Conservation (phyloP, 331 rosid species). For the Quercus lobata region DNA sequence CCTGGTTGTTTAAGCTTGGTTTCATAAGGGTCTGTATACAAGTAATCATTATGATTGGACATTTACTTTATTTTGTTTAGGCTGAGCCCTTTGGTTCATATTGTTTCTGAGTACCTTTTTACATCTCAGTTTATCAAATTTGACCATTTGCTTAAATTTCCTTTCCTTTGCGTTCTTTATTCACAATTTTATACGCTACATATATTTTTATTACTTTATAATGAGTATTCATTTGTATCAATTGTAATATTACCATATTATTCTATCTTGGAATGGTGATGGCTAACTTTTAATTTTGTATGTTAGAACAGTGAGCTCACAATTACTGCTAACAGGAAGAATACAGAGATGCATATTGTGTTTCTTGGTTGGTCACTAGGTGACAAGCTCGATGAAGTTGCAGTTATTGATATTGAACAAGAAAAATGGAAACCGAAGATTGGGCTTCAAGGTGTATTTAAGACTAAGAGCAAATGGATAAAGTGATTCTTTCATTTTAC, state of each 20-base stretch:
- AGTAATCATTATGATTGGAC: neutral
- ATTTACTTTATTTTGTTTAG: neutral
- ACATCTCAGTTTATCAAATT: neutral
- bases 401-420: constrained; percentile 48
- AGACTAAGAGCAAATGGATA: neutral
- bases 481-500: neutral
- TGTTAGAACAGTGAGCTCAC: constrained; percentile 66
- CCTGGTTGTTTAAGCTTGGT: neutral
- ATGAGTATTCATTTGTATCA: neutral
- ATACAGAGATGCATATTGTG: constrained; percentile 55
- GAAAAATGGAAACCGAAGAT: constrained; percentile 74
- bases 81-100: neutral
- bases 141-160: neutral
- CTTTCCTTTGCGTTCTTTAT: neutral
- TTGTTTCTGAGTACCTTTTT: neutral
- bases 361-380: constrained; percentile 73
- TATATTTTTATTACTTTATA: neutral
- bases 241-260: neutral
- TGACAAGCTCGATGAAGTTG: constrained; percentile 46
- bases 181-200: neutral
- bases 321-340: constrained; percentile 69
- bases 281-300: neutral
- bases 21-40: neutral
- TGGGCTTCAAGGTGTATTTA: constrained; percentile 76
- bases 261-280: constrained; percentile 11